phyloP scores from a whole-genome alignment of 192 early-diverging fungal genomes.

The Backusella psychrophila region DNA sequence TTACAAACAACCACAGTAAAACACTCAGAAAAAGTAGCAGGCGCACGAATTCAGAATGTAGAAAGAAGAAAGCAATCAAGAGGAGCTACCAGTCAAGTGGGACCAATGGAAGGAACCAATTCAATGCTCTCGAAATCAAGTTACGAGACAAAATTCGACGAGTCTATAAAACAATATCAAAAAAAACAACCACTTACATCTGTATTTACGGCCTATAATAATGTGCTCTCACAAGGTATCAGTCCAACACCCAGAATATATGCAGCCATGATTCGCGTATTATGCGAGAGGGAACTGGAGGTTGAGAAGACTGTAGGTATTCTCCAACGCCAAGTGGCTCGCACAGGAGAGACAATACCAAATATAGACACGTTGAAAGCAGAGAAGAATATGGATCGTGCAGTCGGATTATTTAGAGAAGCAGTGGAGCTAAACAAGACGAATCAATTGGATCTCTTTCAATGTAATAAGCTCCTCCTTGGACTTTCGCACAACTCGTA shows the following conservation, averaged over 20 bases:
- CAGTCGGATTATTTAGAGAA: slow-evolving; percentile 27
- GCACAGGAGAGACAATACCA: slow-evolving; percentile 5
- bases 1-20: background rate
- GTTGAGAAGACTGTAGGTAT: slow-evolving; percentile 25
- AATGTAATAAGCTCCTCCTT: slow-evolving; percentile 29
- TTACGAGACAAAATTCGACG: slow-evolving; percentile 21
- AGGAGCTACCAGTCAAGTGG: slow-evolving; percentile 7
- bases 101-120: background rate
- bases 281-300: slow-evolving; percentile 28
- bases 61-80: background rate
- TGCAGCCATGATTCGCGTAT: slow-evolving; percentile 20
- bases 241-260: slow-evolving; percentile 25
- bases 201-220: slow-evolving; percentile 22
- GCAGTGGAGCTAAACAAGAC: slow-evolving; percentile 20
- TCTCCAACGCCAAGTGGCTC: slow-evolving; percentile 15
- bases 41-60: background rate
- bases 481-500: slow-evolving; percentile 17
- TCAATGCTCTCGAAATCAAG: background rate
- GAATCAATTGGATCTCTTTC: slow-evolving; percentile 15
- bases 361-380: slow-evolving; percentile 11
- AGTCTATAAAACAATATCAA: background rate
- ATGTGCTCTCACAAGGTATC: slow-evolving; percentile 23
- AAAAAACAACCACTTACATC: background rate
- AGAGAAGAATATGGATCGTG: slow-evolving; percentile 32
- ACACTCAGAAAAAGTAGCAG: background rate